phyloP scores from a whole-genome alignment of 352 stramenopile species.

The Pythium pyrilobum region DNA sequence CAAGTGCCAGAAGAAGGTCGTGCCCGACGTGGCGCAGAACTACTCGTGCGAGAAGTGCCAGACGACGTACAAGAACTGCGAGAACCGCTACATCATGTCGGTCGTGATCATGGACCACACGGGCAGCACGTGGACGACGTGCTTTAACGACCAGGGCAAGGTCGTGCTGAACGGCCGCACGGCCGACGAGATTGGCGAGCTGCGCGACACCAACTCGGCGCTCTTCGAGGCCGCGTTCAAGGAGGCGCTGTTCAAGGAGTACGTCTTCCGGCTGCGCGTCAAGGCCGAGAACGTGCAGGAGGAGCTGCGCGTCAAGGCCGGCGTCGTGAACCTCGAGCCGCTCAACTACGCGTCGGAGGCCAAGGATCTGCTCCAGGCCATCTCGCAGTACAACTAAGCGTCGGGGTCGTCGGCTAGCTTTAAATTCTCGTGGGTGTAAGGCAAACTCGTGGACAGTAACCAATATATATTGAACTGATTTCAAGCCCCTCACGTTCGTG shows the following conservation, averaged over 20 bases:
- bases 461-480: constrained; percentile 17
- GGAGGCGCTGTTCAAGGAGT: constrained; percentile 90
- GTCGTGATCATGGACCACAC: constrained; percentile 92
- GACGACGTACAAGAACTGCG: constrained; percentile 90
- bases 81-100: constrained; percentile 95
- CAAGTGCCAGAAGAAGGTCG: constrained; percentile 90
- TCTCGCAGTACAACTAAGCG: constrained; percentile 81
- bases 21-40: constrained; percentile 91
- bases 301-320: constrained; percentile 92
- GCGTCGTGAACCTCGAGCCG: constrained; percentile 87
- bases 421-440: too few relatives aligned
- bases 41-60: constrained; percentile 97
- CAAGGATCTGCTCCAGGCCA: constrained; percentile 90
- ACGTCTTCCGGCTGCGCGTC: constrained; percentile 84
- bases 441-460: too few relatives aligned
- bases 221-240: constrained; percentile 93
- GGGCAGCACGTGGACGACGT: constrained; percentile 92
- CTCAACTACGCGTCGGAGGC: constrained; percentile 94
- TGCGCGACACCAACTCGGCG: constrained; percentile 79
- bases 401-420: too few relatives aligned
- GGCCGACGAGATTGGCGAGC: constrained; percentile 90
- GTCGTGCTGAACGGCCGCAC: constrained; percentile 88
- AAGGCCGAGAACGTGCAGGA: constrained; percentile 97
- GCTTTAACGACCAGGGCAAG: constrained; percentile 97
- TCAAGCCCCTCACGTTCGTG: too few relatives aligned